Evolutionary conservation across 1,284 basidiomycete species (phyloP), one percentile per base, ranked within the genome.

Genomic region (Leccinum subrobustum): DNA sequence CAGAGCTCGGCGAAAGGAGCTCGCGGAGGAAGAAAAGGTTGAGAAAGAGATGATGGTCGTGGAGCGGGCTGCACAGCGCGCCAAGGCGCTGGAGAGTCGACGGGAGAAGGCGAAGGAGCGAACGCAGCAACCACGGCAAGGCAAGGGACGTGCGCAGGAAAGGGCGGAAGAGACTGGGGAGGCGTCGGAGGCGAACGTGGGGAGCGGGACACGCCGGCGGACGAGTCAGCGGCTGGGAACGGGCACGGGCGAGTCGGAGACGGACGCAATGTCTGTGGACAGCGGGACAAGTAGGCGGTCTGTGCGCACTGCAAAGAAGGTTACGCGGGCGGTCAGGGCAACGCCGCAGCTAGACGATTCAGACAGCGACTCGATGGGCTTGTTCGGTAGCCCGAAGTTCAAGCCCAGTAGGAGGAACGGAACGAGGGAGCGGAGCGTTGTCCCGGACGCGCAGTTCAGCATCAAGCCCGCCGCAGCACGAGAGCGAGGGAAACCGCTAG

Each of bases 21-120:
- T 91, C 3, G 84, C 83, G 58, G 79, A 78, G 33, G 85, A 88
- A 69, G 84, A 86, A 60, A 72, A 72, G 27, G 68, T 75, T 16
- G 80, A 83, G 62, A 72, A 76, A 27, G 72, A 72, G 25, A 71
- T 73, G 60, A 60, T 75, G 64, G 67, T 72, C 55, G 69, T 73
- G 55, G 68, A 75, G 54, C 67, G 60, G 33, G 70, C 68, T 7
- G 64, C 66, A 39, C 69, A 67, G 52, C 65, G 72, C 8, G 63
- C 66, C 58, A 64, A 66, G 61, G 64, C 67, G 23, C 63, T 71
- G 56, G 63, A 68, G 31, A 62, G 67, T 58, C 65, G 64, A 25
- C 67, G 76, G 56, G 65, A 67, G 63, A 66, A 66, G 62, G 60
- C 69, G 6, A 14, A 60, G 48, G 61, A 65, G 48, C 62, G 67